Percentiles rank a stretch among this genome's conserved stretches.
Conservation (phyloP, 805 yeast species). For the Maudiozyma serrabonitensis region DNA sequence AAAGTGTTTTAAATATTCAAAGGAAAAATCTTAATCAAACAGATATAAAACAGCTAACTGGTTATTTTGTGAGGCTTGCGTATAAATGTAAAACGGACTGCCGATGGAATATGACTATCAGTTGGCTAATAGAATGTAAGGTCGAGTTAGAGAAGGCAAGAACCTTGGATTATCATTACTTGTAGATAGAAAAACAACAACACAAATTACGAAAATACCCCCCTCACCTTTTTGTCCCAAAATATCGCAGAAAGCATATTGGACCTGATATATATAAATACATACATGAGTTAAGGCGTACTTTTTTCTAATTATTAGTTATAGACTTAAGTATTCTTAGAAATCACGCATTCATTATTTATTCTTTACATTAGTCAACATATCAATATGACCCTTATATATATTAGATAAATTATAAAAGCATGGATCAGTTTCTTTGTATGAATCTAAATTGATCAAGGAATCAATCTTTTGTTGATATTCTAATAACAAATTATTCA, state of each 20-base stretch:
- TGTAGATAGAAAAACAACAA: conserved; percentile 7
- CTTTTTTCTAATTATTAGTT: too few species aligned
- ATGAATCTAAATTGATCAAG: background rate
- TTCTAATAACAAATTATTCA: background rate
- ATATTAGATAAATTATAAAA: conserved; percentile 10
- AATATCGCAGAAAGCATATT: too few species aligned
- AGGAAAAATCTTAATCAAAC: conserved; percentile 33
- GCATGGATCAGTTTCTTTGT: conserved; percentile 2
- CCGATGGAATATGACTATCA: conserved; percentile 39
- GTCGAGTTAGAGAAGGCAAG: conserved; percentile 10
- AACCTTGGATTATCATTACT: conserved; percentile 15
- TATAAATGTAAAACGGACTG: conserved; percentile 32
- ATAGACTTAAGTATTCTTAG: too few species aligned
- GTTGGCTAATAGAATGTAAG: conserved; percentile 36
- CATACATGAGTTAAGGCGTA: too few species aligned
- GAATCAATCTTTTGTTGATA: background rate
- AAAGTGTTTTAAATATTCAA: conserved; percentile 27
- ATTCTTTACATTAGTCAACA: conserved; percentile 3
- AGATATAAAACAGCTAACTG: conserved; percentile 61
- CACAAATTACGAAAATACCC: too few species aligned
- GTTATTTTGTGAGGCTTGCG: conserved; percentile 50
- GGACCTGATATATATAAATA: too few species aligned
- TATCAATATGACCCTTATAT: conserved; percentile 14
- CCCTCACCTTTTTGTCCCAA: too few species aligned
- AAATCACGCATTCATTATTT: background rate